Evolutionary conservation across 306 rosid genomes (phyloP).

Genomic region (Cucurbita maxima): DNA sequence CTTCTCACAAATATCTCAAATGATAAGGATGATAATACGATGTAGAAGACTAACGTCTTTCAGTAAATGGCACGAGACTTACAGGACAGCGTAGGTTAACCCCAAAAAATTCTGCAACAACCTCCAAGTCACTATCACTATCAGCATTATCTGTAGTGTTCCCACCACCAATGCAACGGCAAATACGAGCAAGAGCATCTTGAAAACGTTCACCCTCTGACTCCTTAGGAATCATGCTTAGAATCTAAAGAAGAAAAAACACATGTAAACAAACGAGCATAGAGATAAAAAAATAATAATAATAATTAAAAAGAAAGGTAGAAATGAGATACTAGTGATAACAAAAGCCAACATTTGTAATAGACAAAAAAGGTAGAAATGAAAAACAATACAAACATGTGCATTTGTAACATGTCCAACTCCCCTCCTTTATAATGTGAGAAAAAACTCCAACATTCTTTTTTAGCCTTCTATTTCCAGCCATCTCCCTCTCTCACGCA

Average conservation of each 20-base stretch:
- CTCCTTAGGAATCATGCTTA: slow-evolving; percentile 67
- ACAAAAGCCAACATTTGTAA: background rate
- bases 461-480: background rate
- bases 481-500: background rate
- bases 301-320: background rate
- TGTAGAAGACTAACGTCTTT: background rate
- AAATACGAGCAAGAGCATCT: slow-evolving; percentile 85
- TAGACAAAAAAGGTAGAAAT: background rate
- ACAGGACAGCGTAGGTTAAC: slow-evolving; percentile 94
- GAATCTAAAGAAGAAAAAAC: slow-evolving; percentile 33
- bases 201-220: slow-evolving; percentile 71
- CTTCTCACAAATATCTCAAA: background rate
- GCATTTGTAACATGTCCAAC: background rate
- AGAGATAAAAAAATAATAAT: background rate
- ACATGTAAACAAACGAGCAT: background rate
- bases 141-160: slow-evolving; percentile 58
- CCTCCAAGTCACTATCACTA: slow-evolving; percentile 93
- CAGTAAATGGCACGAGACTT: slow-evolving; percentile 19
- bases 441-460: background rate
- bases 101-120: slow-evolving; percentile 72
- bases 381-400: background rate
- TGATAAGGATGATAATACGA: background rate
- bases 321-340: background rate
- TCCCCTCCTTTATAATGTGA: background rate
- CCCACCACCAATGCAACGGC: slow-evolving; percentile 76